A percentile compares a stretch with the other conserved stretches of the same genome.
Evolutionary conservation across 139 green algal genomes (phyloP).

Genomic region (Chlamydomonas applanata): DNA sequence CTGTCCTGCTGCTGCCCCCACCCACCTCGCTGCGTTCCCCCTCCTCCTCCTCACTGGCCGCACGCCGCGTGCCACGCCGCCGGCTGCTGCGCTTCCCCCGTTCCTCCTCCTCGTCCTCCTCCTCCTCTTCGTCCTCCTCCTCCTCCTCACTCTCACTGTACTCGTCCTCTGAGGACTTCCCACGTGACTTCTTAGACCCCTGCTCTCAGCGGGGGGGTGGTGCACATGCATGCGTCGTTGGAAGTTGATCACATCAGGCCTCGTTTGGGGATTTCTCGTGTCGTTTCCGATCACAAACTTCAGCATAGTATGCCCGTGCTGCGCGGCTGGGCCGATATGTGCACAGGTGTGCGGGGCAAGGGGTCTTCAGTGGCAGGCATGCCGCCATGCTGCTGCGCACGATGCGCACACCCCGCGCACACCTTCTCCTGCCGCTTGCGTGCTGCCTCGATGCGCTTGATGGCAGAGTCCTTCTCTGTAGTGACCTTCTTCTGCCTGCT

Average conservation of each 20-base stretch:
- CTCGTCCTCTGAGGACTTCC: background rate
- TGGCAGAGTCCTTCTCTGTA: slow-evolving; percentile 15
- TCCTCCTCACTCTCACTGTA: background rate
- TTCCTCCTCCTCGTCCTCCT: slow-evolving; percentile 15
- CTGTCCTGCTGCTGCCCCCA: background rate
- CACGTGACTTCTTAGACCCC: no score
- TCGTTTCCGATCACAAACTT: no score
- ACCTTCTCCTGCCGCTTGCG: slow-evolving; percentile 19
- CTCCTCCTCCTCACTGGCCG: background rate
- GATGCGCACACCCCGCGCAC: background rate
- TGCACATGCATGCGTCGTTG: no score
- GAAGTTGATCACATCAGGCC: no score
- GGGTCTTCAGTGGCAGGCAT: background rate
- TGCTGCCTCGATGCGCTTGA: slow-evolving; percentile 9
- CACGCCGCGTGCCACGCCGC: slow-evolving; percentile 2
- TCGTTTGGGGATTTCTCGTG: no score
- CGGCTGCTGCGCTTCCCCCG: background rate
- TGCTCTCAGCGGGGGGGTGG: no score
- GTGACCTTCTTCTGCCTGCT: slow-evolving; percentile 12
- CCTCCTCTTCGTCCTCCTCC: slow-evolving; percentile 4
- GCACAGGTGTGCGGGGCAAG: background rate
- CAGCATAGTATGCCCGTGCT: no score
- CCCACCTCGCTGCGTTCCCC: background rate
- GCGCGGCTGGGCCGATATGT: background rate
- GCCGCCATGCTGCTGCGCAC: background rate